phyloP scores from a whole-genome alignment of 208 protist genomes.

The Naegleria gruberi region DNA sequence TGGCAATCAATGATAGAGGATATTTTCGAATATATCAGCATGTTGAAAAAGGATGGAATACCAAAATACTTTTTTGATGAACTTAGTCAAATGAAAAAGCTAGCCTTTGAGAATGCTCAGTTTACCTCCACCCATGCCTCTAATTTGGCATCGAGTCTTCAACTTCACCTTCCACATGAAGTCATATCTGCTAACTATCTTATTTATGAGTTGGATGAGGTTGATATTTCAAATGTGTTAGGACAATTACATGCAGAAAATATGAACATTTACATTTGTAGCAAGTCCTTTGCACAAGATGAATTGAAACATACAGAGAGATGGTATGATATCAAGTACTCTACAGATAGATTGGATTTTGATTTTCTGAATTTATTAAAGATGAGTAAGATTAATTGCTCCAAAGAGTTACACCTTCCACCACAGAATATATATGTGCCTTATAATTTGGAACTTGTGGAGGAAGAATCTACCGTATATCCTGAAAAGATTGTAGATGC shows the following conservation, averaged over 20 bases:
- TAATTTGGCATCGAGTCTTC: constrained; percentile 41
- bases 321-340: constrained; percentile 1
- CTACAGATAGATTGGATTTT: neutral
- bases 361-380: neutral
- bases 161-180: constrained; percentile 46
- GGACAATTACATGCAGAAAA: neutral
- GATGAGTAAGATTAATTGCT: neutral
- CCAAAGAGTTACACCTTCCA: neutral
- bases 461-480: neutral
- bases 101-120: constrained; percentile 51
- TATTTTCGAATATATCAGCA: constrained; percentile 56
- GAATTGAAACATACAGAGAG: neutral
- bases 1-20: constrained; percentile 50
- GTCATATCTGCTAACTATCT: constrained; percentile 44
- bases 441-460: neutral
- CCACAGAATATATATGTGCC: constrained; percentile 5
- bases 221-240: neutral
- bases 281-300: neutral
- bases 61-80: constrained; percentile 49
- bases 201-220: constrained; percentile 46
- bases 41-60: constrained; percentile 40
- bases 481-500: neutral
- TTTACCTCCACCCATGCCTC: constrained; percentile 44
- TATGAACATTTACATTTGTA: neutral
- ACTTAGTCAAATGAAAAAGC: constrained; percentile 51